Base-by-base conservation (phyloP, 176 grass and related monocot genomes). In the Elaeis guineensis region DNA sequence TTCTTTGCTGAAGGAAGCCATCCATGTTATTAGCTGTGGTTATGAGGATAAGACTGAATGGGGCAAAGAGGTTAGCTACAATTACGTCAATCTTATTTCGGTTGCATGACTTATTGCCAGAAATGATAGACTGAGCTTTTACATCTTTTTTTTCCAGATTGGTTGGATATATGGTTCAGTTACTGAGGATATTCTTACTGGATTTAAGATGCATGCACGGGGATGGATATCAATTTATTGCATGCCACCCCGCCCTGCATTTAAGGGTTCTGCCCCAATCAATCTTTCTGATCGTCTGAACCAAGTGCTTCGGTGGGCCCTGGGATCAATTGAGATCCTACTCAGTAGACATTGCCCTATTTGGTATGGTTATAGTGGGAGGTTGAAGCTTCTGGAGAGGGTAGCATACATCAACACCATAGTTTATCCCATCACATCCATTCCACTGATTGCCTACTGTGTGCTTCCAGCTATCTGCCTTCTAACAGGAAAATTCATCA, bases 161-260 rank as follows among this genome's bases (percentile, higher is more conserved):
- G 81, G 86, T 1, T 89, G 86, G 86, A 79, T 72, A 7, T 89
- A 89, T 62, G 58, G 59, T 20, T 63, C 72, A 6, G 72, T 39
- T 28, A 66, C 50, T 50, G 58, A 73, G 72, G 62, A 30, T 64
- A 55, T 79, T 35, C 67, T 25, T 25, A 90, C 86, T 20, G 78
- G 75, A 18, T 79, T 85, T 21, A 76, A 29, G 54, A 90, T 90
- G 86, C 86, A 90, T 53, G 74, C 75, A n/a, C 78, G 81, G 11
- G 86, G 86, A 32, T 90, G 86, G 86, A 51, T 18, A 21, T 90
- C 86, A 5, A 79, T 69, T 56, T 90, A 90, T 75, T 82, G 86
- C 78, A 17, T 63, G 54, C 81, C 86, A 6, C 6, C 54, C 17
- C 54, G 39, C 7, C 24, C 75, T 16, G 74, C 78, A 12, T 79